Conservation (phyloP, 345 rosid species). For the Citrus australasica region DNA sequence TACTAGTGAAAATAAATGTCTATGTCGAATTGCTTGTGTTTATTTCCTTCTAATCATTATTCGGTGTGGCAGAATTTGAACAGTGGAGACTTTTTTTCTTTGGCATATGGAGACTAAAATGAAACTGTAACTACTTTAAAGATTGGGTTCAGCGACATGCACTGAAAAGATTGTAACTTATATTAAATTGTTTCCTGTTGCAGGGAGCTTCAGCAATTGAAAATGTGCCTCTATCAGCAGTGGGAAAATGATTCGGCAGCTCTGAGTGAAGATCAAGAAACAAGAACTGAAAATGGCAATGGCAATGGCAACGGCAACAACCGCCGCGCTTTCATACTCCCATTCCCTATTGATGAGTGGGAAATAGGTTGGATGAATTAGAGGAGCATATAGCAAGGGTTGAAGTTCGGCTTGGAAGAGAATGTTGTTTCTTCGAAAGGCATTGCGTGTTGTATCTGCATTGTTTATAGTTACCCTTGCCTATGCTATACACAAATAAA, state of each 20-base stretch:
- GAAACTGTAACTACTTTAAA: neutral
- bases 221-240: constrained; percentile 28
- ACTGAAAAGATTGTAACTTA: neutral
- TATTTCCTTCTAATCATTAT: neutral
- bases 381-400: constrained; percentile 23
- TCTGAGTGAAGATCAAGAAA: constrained; percentile 7
- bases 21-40: neutral
- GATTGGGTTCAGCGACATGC: neutral
- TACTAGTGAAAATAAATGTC: neutral
- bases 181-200: neutral
- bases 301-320: neutral
- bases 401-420: constrained; percentile 14
- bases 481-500: constrained; percentile 29
- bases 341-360: constrained; percentile 3
- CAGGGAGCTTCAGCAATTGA: constrained; percentile 13
- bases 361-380: constrained; percentile 19
- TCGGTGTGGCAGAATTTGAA: neutral
- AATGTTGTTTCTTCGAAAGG: constrained; percentile 16
- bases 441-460: constrained; percentile 6
- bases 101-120: neutral
- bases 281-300: constrained; percentile 2
- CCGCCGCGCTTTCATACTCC: too few relatives aligned
- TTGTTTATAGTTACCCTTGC: constrained; percentile 18
- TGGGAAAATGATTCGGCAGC: constrained; percentile 28
- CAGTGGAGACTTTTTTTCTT: neutral